Evolutionary conservation across 2,329 filamentous ascomycete genomes (phyloP).

Genomic region (Volutella citrinella): DNA sequence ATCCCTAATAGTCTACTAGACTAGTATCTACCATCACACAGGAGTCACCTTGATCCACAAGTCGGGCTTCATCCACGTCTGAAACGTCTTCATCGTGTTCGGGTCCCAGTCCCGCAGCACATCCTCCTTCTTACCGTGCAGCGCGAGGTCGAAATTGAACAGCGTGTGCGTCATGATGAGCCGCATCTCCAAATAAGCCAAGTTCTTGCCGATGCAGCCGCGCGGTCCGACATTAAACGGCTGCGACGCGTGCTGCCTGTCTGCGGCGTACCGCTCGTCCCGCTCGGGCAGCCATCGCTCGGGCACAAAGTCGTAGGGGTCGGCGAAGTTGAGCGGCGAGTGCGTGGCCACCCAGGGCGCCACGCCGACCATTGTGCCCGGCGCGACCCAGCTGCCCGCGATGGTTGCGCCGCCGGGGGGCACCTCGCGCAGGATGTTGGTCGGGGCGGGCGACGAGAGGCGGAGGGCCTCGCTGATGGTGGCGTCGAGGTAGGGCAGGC

Average conservation of each 20-base stretch:
- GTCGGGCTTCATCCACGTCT: too few species aligned
- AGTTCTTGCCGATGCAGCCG: constrained; percentile 48
- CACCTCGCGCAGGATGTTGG: constrained; percentile 28
- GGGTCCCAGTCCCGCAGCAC: too few species aligned
- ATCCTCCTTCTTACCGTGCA: too few species aligned
- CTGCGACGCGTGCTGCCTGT: constrained; percentile 42
- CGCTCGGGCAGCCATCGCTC: constrained; percentile 49
- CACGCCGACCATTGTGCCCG: constrained; percentile 5
- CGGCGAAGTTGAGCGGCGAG: constrained; percentile 40
- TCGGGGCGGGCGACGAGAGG: constrained; percentile 32
- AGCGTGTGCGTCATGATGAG: too few species aligned
- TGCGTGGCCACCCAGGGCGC: constrained; percentile 38
- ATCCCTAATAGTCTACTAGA: too few species aligned
- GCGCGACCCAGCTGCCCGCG: constrained; percentile 5
- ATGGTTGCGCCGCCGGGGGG: constrained; percentile 20
- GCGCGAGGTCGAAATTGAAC: too few species aligned
- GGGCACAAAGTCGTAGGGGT: constrained; percentile 42
- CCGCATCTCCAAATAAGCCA: constrained; percentile 50
- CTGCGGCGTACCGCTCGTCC: constrained; percentile 36
- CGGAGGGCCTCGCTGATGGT: constrained; percentile 41
- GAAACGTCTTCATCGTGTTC: too few species aligned
- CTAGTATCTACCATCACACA: too few species aligned
- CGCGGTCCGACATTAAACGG: constrained; percentile 47
- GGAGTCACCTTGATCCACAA: too few species aligned
- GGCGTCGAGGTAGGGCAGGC: constrained; percentile 37